Percentiles rank a stretch among this genome's conserved stretches.
Conservation (phyloP, 352 stramenopile genomes). For the Phytopythium sindhum region DNA sequence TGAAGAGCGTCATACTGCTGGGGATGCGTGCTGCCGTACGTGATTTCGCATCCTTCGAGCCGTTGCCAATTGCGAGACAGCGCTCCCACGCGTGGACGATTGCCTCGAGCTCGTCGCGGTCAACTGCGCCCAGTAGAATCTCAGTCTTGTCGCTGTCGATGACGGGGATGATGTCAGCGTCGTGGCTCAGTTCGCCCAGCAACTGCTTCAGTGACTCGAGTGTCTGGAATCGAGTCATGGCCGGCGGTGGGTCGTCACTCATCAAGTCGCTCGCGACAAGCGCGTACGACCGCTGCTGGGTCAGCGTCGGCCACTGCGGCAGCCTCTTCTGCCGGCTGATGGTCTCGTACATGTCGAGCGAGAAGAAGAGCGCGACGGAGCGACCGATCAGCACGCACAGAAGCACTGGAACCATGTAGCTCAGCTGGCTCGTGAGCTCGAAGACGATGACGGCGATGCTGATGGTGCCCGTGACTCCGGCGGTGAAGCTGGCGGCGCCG, state of each 20-base stretch:
- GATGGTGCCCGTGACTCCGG: conserved; percentile 71
- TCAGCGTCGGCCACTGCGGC: conserved; percentile 76
- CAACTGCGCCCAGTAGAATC: conserved; percentile 61
- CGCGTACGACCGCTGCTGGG: conserved; percentile 71
- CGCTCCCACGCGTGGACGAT: conserved; percentile 58
- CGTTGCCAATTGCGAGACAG: conserved; percentile 20
- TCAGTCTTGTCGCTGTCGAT: conserved; percentile 58
- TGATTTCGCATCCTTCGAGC: conserved; percentile 1
- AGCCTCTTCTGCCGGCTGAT: conserved; percentile 79
- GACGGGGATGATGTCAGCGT: conserved; percentile 55
- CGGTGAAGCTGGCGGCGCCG: conserved; percentile 79
- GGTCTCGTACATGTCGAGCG: conserved; percentile 82
- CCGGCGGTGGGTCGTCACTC: conserved; percentile 41
- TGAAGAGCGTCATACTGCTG: not conserved
- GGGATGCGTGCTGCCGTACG: not conserved
- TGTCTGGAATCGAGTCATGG: conserved; percentile 48
- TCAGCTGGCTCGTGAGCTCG: conserved; percentile 88
- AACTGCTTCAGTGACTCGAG: conserved; percentile 44
- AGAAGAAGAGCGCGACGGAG: conserved; percentile 62
- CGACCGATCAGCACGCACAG: conserved; percentile 75
- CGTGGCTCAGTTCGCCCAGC: conserved; percentile 24
- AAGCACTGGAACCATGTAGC: conserved; percentile 86
- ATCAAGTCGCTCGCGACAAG: conserved; percentile 74
- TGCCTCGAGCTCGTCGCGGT: conserved; percentile 60
- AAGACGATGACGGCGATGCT: conserved; percentile 84